Evolutionary conservation across 179 eudicot species (phyloP).

Genomic region (Patellifolia procumbens): DNA sequence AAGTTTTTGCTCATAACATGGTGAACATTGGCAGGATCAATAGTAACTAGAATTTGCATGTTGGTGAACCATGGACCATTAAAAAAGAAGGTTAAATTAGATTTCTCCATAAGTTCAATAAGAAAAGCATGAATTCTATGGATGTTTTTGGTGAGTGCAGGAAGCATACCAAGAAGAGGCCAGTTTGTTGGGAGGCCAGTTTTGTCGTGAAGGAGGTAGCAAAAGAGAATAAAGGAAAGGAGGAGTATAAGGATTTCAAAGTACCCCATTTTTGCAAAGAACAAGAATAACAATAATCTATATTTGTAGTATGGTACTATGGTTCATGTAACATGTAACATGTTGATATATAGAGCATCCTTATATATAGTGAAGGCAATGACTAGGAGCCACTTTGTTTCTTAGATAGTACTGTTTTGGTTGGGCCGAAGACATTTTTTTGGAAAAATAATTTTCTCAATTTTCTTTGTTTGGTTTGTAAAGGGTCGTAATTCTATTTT

Average conservation of each 20-base stretch:
- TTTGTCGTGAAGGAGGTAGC: neutral
- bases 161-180: slow-evolving; percentile 30
- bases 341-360: too few relatives aligned
- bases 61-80: slow-evolving; percentile 40
- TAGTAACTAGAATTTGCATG: slow-evolving; percentile 29
- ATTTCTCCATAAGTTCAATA: neutral
- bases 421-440: too few relatives aligned
- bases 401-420: too few relatives aligned
- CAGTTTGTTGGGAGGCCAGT: slow-evolving; percentile 13
- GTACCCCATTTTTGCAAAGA: slow-evolving; percentile 6
- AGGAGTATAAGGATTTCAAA: neutral
- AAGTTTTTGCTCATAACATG: slow-evolving; percentile 18
- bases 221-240: neutral
- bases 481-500: too few relatives aligned
- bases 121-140: slow-evolving; percentile 8
- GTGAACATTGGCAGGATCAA: slow-evolving; percentile 42
- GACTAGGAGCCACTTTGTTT: too few relatives aligned
- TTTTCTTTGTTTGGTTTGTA: too few relatives aligned
- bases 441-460: too few relatives aligned
- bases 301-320: too few relatives aligned
- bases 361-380: too few relatives aligned
- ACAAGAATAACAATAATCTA: too few relatives aligned
- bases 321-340: too few relatives aligned
- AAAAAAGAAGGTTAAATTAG: slow-evolving; percentile 26
- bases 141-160: slow-evolving; percentile 10